Base-by-base conservation (phyloP, 1,284 basidiomycete genomes). In the Apiotrichum gracile region DNA sequence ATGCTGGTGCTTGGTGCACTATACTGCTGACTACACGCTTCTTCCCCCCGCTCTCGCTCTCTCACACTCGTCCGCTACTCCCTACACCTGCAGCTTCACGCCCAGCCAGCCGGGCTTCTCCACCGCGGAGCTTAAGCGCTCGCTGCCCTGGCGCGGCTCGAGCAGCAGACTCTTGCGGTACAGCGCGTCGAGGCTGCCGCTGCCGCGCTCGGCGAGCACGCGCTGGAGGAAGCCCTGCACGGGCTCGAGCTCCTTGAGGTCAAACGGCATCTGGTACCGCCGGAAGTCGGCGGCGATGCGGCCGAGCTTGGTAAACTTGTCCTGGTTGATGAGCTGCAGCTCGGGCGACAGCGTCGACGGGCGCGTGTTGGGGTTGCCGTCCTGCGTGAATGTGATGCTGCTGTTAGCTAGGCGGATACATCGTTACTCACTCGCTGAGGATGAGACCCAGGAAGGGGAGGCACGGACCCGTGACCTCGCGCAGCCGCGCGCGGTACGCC, bases 231-330 rank as follows among this genome's bases (percentile, higher is more conserved):
- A 76, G 16, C 53, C 56, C 50, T 76, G 74, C 1, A 76, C 73
- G 27, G 64, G 62, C 34, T 68, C 68, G 14, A 76, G 52, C 61
- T 73, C 70, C 34, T 70, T 71, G 41, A 74, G 68, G 51, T 74
- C 72, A 60, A 69, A 76, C 12, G 72, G 69, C 70, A 64, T 61
- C 63, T 98, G 94, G 79, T 94, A 97, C 35, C 91, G 85, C 74
- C 91, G 88, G 81, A 97, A 89, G 65, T 94, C 91, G 78, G 87
- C 84, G 27, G 93, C 83, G 61, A 94, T 93, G 62, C 86, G 81
- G 21, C 88, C 88, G 52, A 97, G 81, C 73, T 91, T 92, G 69
- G 88, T 85, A 64, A 87, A 96, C 77, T 90, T 94, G 77, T 93
- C 94, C 72, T 96, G 93, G 75, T 98, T 98, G 71, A 97, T 81